These are phyloP conservation scores for Oryza rufipogon DNA, from an alignment of 176 grass and related monocot genomes.

Conservation along the genomic window DNA sequence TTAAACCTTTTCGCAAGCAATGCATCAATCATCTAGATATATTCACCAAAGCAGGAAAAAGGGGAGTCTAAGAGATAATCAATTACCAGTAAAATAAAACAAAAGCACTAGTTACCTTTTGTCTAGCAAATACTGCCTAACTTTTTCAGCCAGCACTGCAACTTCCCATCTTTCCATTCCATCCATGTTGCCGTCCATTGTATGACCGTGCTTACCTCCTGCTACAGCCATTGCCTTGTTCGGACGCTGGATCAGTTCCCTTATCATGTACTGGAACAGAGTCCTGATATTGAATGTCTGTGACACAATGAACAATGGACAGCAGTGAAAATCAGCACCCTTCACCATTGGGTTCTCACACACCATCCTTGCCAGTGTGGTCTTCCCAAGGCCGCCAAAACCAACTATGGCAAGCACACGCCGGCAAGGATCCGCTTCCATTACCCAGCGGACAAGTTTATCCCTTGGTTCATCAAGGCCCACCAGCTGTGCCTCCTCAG, in stretches of 20 bases:
- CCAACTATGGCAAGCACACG: slow-evolving; percentile 42
- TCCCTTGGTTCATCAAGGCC: slow-evolving; percentile 41
- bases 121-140: slow-evolving; percentile 46
- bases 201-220: background rate
- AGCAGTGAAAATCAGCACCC: slow-evolving; percentile 34
- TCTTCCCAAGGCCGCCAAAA: slow-evolving; percentile 44
- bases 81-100: background rate
- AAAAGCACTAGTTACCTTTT: slow-evolving; percentile 1
- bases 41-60: too few relatives aligned
- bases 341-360: slow-evolving; percentile 33
- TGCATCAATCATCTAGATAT: background rate
- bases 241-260: slow-evolving; percentile 23
- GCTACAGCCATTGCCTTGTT: slow-evolving; percentile 20
- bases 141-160: slow-evolving; percentile 27
- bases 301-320: slow-evolving; percentile 44
- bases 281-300: slow-evolving; percentile 37
- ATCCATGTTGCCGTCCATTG: slow-evolving; percentile 13
- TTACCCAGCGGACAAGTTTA: slow-evolving; percentile 31
- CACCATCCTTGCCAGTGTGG: slow-evolving; percentile 40
- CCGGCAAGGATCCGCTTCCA: slow-evolving; percentile 11
- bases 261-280: slow-evolving; percentile 44
- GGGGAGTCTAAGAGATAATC: background rate
- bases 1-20: background rate
- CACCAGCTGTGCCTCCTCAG: slow-evolving; percentile 45
- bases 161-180: slow-evolving; percentile 38